These are phyloP conservation scores for Quercus bicolor DNA, from an alignment of 306 rosid genomes.

Conservation along the genomic window DNA sequence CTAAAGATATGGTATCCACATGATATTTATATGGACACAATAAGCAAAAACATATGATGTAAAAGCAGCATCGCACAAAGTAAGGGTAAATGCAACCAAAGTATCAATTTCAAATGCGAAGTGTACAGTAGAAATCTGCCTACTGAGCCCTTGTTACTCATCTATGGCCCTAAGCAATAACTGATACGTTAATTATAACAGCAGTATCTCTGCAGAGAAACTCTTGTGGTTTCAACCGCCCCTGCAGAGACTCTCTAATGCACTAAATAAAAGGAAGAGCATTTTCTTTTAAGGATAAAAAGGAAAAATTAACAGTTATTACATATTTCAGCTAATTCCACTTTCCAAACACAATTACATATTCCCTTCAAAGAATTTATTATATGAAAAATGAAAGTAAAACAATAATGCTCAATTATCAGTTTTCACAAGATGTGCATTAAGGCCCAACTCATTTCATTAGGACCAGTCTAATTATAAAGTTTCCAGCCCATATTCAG, in stretches of 20 bases:
- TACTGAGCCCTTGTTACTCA: not conserved
- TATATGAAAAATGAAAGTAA: not conserved
- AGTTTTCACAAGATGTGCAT: not conserved
- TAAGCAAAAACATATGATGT: not conserved
- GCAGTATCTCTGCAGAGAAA: not conserved
- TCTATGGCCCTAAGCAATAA: slow-evolving; percentile 7
- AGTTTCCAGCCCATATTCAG: not conserved
- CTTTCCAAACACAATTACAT: not conserved
- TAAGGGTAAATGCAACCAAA: not conserved
- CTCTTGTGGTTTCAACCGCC: not conserved
- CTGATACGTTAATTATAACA: not conserved
- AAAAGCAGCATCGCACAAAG: not conserved
- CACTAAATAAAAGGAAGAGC: not conserved
- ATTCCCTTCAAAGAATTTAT: not conserved
- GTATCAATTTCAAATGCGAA: slow-evolving; percentile 1
- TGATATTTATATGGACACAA: slow-evolving; percentile 13
- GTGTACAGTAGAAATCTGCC: not conserved
- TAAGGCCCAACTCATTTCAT: not conserved
- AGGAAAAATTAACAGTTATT: not conserved
- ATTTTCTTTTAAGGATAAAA: too few species aligned
- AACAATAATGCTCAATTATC: not conserved
- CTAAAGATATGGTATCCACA: slow-evolving; percentile 4
- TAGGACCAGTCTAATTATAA: not conserved
- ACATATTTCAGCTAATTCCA: not conserved
- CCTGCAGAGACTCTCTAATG: not conserved